These are phyloP conservation scores for Agaricus bisporus DNA, from an alignment of 768 basidiomycete genomes.

Conservation along the genomic window DNA sequence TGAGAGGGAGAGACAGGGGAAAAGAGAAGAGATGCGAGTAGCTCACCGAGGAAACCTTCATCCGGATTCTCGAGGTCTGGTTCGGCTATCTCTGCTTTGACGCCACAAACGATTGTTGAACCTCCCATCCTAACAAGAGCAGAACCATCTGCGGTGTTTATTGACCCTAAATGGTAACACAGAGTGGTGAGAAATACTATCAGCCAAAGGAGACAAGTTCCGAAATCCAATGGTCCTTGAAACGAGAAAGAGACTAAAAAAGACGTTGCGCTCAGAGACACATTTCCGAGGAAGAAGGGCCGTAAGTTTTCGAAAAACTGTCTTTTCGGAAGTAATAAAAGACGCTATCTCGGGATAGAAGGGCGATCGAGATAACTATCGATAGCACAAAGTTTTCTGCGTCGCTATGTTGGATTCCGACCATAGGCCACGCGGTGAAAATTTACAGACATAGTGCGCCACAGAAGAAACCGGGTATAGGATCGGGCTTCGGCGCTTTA, in stretches of 20 bases:
- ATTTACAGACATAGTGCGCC: no score
- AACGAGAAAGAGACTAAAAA: background rate
- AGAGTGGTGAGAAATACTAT: background rate
- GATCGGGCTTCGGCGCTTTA: no score
- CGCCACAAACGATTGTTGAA: constrained; percentile 93
- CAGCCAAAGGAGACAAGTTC: background rate
- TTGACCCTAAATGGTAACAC: constrained; percentile 55
- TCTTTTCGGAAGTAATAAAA: no score
- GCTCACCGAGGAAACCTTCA: constrained; percentile 78
- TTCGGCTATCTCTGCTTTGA: constrained; percentile 93
- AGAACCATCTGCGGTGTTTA: constrained; percentile 91
- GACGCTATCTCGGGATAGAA: no score
- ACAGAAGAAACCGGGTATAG: no score
- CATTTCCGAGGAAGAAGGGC: no score
- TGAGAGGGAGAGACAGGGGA: background rate
- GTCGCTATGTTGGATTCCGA: no score
- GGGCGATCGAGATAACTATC: no score
- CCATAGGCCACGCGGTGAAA: no score
- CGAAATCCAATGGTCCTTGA: background rate
- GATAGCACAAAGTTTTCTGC: no score
- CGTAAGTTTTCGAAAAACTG: no score
- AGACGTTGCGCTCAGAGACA: no score
- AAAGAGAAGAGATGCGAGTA: background rate
- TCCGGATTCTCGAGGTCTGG: constrained; percentile 73
- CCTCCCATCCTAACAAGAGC: constrained; percentile 86